phyloP scores from a whole-genome alignment of 306 rosid species.

The Sphenostylis stenocarpa region DNA sequence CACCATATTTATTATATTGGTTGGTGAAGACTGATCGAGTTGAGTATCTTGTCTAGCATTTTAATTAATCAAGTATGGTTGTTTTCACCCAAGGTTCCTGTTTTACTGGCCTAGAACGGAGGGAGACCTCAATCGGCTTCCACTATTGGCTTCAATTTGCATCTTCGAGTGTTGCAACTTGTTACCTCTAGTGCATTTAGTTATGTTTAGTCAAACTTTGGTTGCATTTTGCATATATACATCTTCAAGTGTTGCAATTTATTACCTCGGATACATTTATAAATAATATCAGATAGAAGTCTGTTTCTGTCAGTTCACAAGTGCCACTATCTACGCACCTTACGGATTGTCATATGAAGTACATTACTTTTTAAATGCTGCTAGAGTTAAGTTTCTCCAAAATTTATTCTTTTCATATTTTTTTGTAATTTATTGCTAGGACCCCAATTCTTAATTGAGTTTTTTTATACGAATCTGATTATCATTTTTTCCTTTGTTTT shows the following conservation, averaged over 20 bases:
- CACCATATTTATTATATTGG: neutral
- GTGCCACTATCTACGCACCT: slow-evolving; percentile 8
- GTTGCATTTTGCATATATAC: slow-evolving; percentile 13
- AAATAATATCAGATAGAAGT: neutral
- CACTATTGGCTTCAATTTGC: slow-evolving; percentile 22
- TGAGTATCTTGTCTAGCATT: neutral
- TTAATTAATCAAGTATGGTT: slow-evolving; percentile 17
- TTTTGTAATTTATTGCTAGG: slow-evolving; percentile 8
- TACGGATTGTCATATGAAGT: neutral
- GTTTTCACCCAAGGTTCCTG: neutral
- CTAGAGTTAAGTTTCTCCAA: neutral
- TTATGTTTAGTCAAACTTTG: slow-evolving; percentile 10
- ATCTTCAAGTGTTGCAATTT: neutral
- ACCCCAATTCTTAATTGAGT: slow-evolving; percentile 12
- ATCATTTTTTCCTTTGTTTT: slow-evolving; percentile 39
- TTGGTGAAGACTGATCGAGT: neutral
- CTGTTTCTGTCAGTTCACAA: neutral
- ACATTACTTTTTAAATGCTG: slow-evolving; percentile 12
- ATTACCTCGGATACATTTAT: neutral
- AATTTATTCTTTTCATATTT: neutral
- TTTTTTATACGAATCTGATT: slow-evolving; percentile 42
- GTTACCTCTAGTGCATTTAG: neutral
- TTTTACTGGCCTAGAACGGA: neutral
- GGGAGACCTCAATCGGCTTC: neutral
- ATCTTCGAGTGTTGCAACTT: neutral